phyloP scores from a whole-genome alignment of 1,284 basidiomycete species.

The Heliocybe sulcata region DNA sequence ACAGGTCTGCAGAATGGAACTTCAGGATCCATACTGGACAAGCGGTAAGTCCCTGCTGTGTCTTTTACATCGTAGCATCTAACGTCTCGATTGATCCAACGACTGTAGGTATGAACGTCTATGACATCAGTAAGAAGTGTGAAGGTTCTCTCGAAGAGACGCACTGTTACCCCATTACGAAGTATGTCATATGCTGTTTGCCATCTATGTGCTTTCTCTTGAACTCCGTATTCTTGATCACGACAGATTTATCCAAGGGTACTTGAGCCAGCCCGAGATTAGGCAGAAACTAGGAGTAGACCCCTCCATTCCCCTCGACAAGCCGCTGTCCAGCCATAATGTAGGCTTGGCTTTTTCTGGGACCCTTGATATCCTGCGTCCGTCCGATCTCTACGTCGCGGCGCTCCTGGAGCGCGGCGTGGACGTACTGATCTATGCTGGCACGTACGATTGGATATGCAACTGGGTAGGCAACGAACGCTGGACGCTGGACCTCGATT shows the following conservation, averaged over 20 bases:
- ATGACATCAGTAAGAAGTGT: conserved; percentile 59
- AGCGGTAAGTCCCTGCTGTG: conserved; percentile 22
- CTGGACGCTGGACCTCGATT: conserved; percentile 49
- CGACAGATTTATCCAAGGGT: conserved; percentile 32
- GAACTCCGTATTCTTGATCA: background rate
- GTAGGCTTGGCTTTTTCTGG: conserved; percentile 32
- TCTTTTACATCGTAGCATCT: background rate
- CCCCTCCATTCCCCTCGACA: conserved; percentile 31
- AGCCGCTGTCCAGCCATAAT: conserved; percentile 32
- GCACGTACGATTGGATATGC: conserved; percentile 61
- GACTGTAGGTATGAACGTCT: conserved; percentile 40
- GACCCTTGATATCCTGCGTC: conserved; percentile 27
- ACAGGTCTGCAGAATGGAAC: conserved; percentile 35
- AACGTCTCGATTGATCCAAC: too few species aligned
- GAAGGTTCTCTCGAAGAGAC: conserved; percentile 27
- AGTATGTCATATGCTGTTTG: conserved; percentile 21
- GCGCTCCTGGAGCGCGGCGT: conserved; percentile 65
- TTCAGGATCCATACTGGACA: conserved; percentile 23
- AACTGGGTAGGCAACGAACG: conserved; percentile 62
- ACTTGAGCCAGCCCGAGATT: conserved; percentile 44
- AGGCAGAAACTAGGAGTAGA: conserved; percentile 51
- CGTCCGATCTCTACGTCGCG: conserved; percentile 45
- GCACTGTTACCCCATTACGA: conserved; percentile 41
- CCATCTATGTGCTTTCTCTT: conserved; percentile 4
- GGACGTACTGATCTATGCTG: conserved; percentile 63